Conservation (phyloP, 2,329 filamentous ascomycete genomes). For the Pseudogymnoascus sp. region DNA sequence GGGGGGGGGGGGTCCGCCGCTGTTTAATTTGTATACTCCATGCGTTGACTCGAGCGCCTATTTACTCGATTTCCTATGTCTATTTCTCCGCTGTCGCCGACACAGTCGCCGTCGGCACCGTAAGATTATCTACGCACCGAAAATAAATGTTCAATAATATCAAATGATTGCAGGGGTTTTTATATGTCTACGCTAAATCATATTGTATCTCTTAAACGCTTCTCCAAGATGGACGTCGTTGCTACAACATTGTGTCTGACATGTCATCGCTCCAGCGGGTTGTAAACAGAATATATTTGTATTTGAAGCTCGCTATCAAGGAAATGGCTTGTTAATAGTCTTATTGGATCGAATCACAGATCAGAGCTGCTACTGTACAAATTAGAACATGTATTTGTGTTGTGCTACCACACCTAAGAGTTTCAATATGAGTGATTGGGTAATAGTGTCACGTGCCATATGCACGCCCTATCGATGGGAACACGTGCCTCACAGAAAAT, state of each 20-base stretch:
- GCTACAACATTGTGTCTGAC: not conserved
- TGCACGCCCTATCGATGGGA: conserved; percentile 32
- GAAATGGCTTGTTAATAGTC: too few relatives aligned
- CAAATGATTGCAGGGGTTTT: not conserved
- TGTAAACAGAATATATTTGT: not conserved
- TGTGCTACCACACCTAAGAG: not conserved
- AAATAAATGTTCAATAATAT: not conserved
- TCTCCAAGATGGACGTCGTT: not conserved
- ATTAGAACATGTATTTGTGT: not conserved
- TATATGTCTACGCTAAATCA: not conserved
- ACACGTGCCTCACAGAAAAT: conserved; percentile 19
- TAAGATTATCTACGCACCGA: not conserved
- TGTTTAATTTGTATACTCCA: conserved; percentile 5
- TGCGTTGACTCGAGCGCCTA: not conserved
- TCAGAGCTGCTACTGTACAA: not conserved
- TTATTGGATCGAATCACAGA: not conserved
- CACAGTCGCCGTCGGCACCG: not conserved
- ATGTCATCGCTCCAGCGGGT: not conserved
- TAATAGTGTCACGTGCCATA: conserved; percentile 31
- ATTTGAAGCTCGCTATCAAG: not conserved
- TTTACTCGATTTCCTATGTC: conserved; percentile 6
- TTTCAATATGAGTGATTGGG: not conserved
- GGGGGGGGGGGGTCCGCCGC: too few relatives aligned
- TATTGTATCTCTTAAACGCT: not conserved
- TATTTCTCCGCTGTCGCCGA: not conserved